These are phyloP conservation scores for Ceratocystis destructans DNA, from an alignment of 2,329 filamentous ascomycete species.

Conservation along the genomic window DNA sequence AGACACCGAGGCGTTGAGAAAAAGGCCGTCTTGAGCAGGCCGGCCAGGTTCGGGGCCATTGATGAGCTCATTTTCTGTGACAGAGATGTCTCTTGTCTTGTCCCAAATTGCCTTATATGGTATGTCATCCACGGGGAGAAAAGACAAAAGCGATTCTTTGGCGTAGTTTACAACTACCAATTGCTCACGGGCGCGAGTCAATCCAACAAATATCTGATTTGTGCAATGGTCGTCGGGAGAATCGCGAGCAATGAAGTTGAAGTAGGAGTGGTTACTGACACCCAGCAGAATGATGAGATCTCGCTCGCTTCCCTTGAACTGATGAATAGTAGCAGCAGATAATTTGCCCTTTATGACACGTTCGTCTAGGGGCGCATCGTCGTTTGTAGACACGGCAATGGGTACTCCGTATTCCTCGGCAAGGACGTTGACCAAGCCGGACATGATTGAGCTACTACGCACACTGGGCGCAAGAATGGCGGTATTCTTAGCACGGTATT, in stretches of 20 bases:
- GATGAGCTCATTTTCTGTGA: not conserved
- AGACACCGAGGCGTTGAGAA: not conserved
- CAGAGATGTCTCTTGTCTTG: slow-evolving; percentile 6
- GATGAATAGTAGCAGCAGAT: slow-evolving; percentile 25
- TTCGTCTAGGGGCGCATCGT: slow-evolving; percentile 23
- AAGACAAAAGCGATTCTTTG: slow-evolving; percentile 22
- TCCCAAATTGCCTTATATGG: slow-evolving; percentile 9
- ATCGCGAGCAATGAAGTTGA: slow-evolving; percentile 22
- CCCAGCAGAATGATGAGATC: slow-evolving; percentile 24
- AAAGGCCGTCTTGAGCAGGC: not conserved
- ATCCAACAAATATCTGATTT: slow-evolving; percentile 25
- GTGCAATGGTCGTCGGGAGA: slow-evolving; percentile 24
- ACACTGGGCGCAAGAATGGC: slow-evolving; percentile 14
- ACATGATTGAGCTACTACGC: not conserved
- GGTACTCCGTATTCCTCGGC: slow-evolving; percentile 19
- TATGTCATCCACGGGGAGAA: slow-evolving; percentile 18
- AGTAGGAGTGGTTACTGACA: slow-evolving; percentile 23
- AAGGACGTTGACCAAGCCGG: slow-evolving; percentile 3
- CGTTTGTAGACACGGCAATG: slow-evolving; percentile 22
- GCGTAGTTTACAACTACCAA: slow-evolving; percentile 24
- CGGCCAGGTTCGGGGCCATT: slow-evolving; percentile 8
- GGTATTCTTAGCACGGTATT: slow-evolving; percentile 20
- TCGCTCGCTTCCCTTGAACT: slow-evolving; percentile 27
- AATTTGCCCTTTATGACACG: slow-evolving; percentile 24
- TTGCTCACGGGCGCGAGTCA: slow-evolving; percentile 24